phyloP scores from a whole-genome alignment of 495 filamentous ascomycete species.

The Astrocystis sublimbata region DNA sequence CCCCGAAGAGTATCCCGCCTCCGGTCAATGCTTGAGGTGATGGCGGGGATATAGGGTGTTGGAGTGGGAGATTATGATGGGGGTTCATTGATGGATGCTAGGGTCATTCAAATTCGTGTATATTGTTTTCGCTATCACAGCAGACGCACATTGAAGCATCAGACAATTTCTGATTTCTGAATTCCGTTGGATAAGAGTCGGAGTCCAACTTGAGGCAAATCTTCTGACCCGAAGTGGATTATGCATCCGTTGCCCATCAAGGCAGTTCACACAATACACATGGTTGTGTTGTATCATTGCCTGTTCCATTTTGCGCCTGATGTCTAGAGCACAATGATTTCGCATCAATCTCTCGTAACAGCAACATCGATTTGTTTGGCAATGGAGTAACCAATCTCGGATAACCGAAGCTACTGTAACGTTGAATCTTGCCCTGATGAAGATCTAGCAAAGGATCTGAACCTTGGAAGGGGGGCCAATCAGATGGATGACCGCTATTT shows the following conservation, averaged over 20 bases:
- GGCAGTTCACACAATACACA: conserved; percentile 2
- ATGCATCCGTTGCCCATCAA: not conserved
- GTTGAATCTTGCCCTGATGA: not conserved
- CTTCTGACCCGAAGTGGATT: not conserved
- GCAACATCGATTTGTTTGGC: too few relatives aligned
- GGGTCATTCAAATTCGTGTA: not conserved
- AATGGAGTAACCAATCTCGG: too few relatives aligned
- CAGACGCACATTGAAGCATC: not conserved
- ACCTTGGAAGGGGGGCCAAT: not conserved
- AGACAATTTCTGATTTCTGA: not conserved
- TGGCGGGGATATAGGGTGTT: conserved; percentile 3
- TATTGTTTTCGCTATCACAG: not conserved
- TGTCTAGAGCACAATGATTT: too few relatives aligned
- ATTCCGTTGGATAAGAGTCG: not conserved
- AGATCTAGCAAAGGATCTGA: not conserved
- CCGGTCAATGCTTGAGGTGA: conserved; percentile 12
- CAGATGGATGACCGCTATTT: not conserved
- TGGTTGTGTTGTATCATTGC: not conserved
- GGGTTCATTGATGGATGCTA: not conserved
- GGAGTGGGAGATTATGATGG: too few relatives aligned
- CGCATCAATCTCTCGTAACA: too few relatives aligned
- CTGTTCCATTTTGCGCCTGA: too few relatives aligned
- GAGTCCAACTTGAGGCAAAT: not conserved
- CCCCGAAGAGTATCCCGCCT: conserved; percentile 21
- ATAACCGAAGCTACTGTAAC: too few relatives aligned